A percentile compares a stretch with the other conserved stretches of the same genome.
Evolutionary conservation across 2,329 filamentous ascomycete genomes (phyloP).

Genomic region (Aureobasidium sp.): DNA sequence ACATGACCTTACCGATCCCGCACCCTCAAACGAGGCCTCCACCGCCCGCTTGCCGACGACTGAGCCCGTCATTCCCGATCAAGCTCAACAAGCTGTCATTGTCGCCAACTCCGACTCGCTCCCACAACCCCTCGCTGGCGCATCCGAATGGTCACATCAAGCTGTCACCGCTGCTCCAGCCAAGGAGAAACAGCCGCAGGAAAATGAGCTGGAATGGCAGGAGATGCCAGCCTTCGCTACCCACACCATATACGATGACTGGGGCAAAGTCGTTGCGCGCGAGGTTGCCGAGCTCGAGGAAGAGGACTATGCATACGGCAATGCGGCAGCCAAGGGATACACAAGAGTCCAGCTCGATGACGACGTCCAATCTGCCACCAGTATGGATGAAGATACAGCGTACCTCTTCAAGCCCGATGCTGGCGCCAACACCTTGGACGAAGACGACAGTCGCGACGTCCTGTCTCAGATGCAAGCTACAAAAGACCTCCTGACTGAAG

Average conservation of each 20-base stretch:
- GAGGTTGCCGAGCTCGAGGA: conserved; percentile 66
- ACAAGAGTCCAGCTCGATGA: conserved; percentile 93
- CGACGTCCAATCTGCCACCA: conserved; percentile 86
- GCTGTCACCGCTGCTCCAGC: conserved; percentile 52
- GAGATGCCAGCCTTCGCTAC: conserved; percentile 88
- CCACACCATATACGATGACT: conserved; percentile 93
- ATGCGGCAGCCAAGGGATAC: conserved; percentile 90
- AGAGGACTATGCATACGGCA: conserved; percentile 62
- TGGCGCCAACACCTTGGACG: conserved; percentile 58
- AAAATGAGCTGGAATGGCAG: conserved; percentile 67
- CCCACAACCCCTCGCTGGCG: conserved; percentile 14
- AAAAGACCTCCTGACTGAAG: conserved; percentile 89
- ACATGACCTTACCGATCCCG: background rate
- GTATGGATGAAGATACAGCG: conserved; percentile 93
- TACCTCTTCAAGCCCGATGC: conserved; percentile 78
- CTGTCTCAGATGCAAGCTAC: conserved; percentile 90
- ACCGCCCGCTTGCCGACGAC: background rate
- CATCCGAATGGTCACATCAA: conserved; percentile 91
- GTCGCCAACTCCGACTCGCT: background rate
- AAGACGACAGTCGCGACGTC: conserved; percentile 71
- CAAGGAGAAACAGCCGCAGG: conserved; percentile 40
- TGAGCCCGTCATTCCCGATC: background rate
- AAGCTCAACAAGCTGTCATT: conserved; percentile 12
- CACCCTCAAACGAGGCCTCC: background rate
- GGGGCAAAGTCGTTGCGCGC: conserved; percentile 76